Base-by-base conservation (phyloP, 2,329 filamentous ascomycete genomes). In the Acrocalymma vagum region DNA sequence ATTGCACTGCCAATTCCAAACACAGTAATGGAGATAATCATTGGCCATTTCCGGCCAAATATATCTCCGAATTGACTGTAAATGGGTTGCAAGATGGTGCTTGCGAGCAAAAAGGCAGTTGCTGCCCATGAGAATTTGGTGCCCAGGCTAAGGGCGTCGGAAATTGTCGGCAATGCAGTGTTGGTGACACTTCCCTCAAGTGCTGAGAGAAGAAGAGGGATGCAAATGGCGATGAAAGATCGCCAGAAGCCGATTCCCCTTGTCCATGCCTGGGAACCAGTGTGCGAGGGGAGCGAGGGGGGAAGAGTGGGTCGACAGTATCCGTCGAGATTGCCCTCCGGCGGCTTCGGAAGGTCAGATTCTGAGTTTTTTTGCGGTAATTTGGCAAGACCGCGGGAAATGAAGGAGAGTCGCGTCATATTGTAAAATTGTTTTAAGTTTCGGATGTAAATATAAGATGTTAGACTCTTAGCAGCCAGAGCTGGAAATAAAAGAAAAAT, bases 1-100 rank as follows among this genome's bases (percentile, higher is more conserved):
- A 85, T 67, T 0, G 73, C 77, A 39, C 79, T 81, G 0, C 81
- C 81, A 0, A 83, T 50, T 0, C 67, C 69, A 43, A 83, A 83
- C 1, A 80, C 45, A 9, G 60, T 65, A 2, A 81, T 70, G 3
- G 74, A 55, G 5, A 47, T 18, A 24, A 67, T 61, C 50, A 62
- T 63, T 5, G 59, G 60, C 3, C 45, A 72, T 15, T 75, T 70
- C 2, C 80, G 70, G 3, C 81, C 80, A 45, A 77, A 82, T n/a
- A 82, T 69, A 36, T 81, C 72, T 10, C 74, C 70, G 1, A 79
- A 47, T 47, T 82, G 77, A 1, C 77, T 78, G 28, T 75, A 76
- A 0, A 81, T 48, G 0, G 80, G 80, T 34, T 78, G 78, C 2
- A 79, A 62, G 2, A 73, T 72, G 0, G 75, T 73, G 40, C 55